Evolutionary conservation across 495 filamentous ascomycete genomes (phyloP), one percentile per base, ranked within the genome.

Genomic region (Barbatosphaeria neglecta): DNA sequence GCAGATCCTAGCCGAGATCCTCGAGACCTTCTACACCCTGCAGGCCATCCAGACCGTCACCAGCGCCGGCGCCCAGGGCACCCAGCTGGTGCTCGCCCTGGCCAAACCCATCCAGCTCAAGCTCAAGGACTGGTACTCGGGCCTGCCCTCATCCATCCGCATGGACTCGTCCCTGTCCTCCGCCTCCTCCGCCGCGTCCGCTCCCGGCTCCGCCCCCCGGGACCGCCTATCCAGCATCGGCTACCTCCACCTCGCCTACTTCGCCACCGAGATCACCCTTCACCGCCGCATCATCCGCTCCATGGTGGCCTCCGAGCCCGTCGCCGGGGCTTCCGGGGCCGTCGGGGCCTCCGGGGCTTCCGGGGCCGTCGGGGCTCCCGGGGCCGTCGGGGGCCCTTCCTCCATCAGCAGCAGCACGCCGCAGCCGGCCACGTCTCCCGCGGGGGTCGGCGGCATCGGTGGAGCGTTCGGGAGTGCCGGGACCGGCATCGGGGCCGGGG

Each of bases 81-180:
- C 71, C n/a, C 73, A 77, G 38, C 64, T 83, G 25, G 78, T 87
- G 10, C 72, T 90, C 15, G 75, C 75, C 28, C 71, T 84, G 22
- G 87, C 86, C 37, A 92, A 92, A 61, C 83, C 84, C 3, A 81
- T 93, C 20, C 86, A 89, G 61, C 74, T 90, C 33, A 83, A 84
- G 61, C 72, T 93, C 27, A 86, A 86, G 56, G 81, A 87, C 46
- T 90, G 87, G 86, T 86, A 85, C 56, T 64, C 75, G 1, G 73
- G 66, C 10, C 65, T 93, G 6, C 86, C 87, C 0, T 54, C 72
- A 23, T 67, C 67, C 28, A 70, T 87, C 47, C 76, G 78, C 19
- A 86, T 90, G 76, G 83, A 89, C 51, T 68, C 69, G 37, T 66
- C 59, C 7, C 65, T 68, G 42, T 66, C 69, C 19, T 55, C 55